Conservation (phyloP, 495 filamentous ascomycete genomes). For the Neurospora discreta region DNA sequence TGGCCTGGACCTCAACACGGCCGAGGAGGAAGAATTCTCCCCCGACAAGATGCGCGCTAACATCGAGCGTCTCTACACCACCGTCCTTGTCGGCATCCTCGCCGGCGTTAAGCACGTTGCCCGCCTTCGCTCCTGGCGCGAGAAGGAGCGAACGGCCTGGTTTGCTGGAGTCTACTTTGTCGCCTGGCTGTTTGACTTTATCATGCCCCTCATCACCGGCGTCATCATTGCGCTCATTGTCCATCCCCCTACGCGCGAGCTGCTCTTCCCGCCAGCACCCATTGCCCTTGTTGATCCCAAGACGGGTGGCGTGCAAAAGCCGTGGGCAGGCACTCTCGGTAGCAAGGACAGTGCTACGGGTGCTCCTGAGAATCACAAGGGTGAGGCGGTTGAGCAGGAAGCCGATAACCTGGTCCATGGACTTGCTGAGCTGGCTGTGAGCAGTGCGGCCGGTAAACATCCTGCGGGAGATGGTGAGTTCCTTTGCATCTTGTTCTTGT, state of each 20-base stretch:
- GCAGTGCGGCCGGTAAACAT: slow-evolving; percentile 65
- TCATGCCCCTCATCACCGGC: slow-evolving; percentile 48
- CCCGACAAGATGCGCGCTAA: slow-evolving; percentile 76
- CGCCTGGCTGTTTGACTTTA: slow-evolving; percentile 67
- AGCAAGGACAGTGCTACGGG: slow-evolving; percentile 72
- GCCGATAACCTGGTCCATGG: slow-evolving; percentile 71
- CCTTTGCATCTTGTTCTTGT: slow-evolving; percentile 46
- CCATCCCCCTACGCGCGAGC: slow-evolving; percentile 48
- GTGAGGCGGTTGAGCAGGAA: slow-evolving; percentile 79
- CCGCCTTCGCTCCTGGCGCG: slow-evolving; percentile 69
- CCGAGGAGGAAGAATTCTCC: slow-evolving; percentile 73
- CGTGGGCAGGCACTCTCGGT: slow-evolving; percentile 57
- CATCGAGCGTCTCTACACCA: slow-evolving; percentile 79
- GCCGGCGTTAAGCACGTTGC: slow-evolving; percentile 62
- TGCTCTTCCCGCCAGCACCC: slow-evolving; percentile 68
- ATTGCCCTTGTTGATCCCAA: slow-evolving; percentile 51
- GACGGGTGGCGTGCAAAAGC: slow-evolving; percentile 57
- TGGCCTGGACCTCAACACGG: slow-evolving; percentile 69
- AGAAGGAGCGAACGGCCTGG: slow-evolving; percentile 52
- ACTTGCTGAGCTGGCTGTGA: slow-evolving; percentile 62
- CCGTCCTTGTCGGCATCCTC: slow-evolving; percentile 58
- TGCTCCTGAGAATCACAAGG: slow-evolving; percentile 72
- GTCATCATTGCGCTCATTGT: slow-evolving; percentile 54
- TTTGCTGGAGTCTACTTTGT: slow-evolving; percentile 60
- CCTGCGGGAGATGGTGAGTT: slow-evolving; percentile 40